A percentile compares a stretch with the other conserved stretches of the same genome.
Evolutionary conservation across 2,329 filamentous ascomycete genomes (phyloP).

Genomic region (Xylaria sp.): DNA sequence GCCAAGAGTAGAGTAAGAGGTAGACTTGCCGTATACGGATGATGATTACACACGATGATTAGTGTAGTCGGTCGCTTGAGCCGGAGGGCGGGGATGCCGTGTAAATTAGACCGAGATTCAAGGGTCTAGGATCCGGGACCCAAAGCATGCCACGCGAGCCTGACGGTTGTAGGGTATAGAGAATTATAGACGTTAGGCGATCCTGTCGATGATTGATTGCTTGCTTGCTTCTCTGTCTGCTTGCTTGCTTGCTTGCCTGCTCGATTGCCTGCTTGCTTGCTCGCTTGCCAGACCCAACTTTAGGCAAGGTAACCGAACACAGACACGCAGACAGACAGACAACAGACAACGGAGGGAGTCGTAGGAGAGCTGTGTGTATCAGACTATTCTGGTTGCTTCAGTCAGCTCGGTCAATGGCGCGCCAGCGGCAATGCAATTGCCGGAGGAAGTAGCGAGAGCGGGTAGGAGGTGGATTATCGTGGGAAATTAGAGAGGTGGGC

Average conservation of each 20-base stretch:
- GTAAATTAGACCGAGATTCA: constrained; percentile 17
- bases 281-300: constrained; percentile 8
- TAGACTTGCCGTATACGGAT: neutral
- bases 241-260: neutral
- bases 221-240: constrained; percentile 1
- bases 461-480: neutral
- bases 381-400: neutral
- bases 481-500: neutral
- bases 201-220: neutral
- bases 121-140: constrained; percentile 11
- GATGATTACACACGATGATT: neutral
- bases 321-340: constrained; percentile 2
- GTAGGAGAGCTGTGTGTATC: neutral
- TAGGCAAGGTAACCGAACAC: constrained; percentile 8
- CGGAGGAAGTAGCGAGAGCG: neutral
- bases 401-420: constrained; percentile 4
- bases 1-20: neutral
- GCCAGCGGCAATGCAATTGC: neutral
- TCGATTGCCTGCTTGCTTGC: neutral
- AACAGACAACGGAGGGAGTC: too few relatives aligned
- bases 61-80: constrained; percentile 1
- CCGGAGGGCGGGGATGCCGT: constrained; percentile 8
- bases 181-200: constrained; percentile 14
- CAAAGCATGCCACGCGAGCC: constrained; percentile 11
- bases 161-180: constrained; percentile 6